Conservation (phyloP, 2,329 filamentous ascomycete genomes). For the Pyricularia grisea region DNA sequence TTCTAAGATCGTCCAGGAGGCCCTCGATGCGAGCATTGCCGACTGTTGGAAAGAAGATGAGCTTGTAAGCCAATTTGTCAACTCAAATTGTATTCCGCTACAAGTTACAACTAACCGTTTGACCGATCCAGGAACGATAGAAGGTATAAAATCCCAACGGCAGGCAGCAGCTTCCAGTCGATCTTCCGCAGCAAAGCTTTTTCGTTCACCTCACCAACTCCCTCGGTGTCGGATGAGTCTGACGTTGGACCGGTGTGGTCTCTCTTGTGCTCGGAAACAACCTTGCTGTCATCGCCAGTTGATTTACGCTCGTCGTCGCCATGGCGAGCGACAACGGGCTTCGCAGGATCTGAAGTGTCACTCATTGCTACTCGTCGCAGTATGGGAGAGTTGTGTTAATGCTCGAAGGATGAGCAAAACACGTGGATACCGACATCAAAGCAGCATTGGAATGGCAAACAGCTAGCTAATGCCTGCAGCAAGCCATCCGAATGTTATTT, state of each 20-base stretch:
- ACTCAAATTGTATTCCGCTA: constrained; percentile 18
- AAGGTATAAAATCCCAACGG: constrained; percentile 44
- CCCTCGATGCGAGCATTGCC: constrained; percentile 50
- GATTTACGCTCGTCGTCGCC: neutral
- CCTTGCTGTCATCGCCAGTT: neutral
- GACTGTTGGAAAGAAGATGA: constrained; percentile 25
- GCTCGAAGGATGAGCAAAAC: neutral
- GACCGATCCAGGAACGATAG: constrained; percentile 48
- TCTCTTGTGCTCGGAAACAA: neutral
- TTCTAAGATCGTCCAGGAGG: constrained; percentile 38
- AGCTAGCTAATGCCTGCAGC: neutral
- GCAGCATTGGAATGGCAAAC: neutral
- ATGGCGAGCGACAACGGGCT: neutral
- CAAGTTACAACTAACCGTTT: constrained; percentile 37
- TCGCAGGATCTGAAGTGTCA: neutral
- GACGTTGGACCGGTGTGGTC: neutral
- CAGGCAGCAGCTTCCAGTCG: constrained; percentile 40
- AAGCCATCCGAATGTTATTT: neutral
- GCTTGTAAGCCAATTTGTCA: constrained; percentile 10
- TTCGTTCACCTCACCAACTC: constrained; percentile 34
- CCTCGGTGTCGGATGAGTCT: neutral
- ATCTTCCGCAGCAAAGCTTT: constrained; percentile 47
- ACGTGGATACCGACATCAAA: neutral
- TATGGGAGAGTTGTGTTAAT: neutral
- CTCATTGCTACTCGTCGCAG: neutral